A percentile compares a stretch with the other conserved stretches of the same genome.
Conservation (phyloP, 2,329 filamentous ascomycete genomes). For the Colletotrichum falcatum region DNA sequence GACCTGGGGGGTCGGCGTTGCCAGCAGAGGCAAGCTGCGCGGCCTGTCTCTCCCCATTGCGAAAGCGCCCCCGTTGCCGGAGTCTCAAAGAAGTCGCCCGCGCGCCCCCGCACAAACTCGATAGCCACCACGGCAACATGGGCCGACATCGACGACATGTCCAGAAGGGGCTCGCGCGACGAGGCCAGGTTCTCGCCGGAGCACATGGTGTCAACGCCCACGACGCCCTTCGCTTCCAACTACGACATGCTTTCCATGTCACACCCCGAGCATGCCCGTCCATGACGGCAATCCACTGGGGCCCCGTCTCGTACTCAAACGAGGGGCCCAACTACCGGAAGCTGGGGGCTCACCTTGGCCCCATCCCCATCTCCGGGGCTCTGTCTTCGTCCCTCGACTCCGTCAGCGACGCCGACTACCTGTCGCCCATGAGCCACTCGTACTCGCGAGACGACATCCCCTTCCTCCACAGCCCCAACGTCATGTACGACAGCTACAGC, state of each 20-base stretch:
- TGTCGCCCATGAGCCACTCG: constrained; percentile 69
- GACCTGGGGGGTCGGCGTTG: constrained; percentile 96
- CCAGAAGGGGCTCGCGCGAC: constrained; percentile 50
- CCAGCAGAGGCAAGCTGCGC: constrained; percentile 92
- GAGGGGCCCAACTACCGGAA: constrained; percentile 60
- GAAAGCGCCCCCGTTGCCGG: constrained; percentile 68
- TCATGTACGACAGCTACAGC: constrained; percentile 69
- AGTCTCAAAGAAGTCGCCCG: constrained; percentile 60
- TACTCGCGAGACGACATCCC: constrained; percentile 66
- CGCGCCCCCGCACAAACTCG: constrained; percentile 61
- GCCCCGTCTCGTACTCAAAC: constrained; percentile 59
- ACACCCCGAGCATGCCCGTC: constrained; percentile 57
- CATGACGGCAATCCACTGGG: constrained; percentile 57
- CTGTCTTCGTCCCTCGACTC: constrained; percentile 69
- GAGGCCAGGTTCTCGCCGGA: constrained; percentile 53
- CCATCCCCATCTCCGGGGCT: constrained; percentile 60
- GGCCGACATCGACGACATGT: constrained; percentile 53
- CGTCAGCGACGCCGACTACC: constrained; percentile 72
- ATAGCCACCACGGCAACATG: constrained; percentile 54
- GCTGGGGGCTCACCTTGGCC: constrained; percentile 52
- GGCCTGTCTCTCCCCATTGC: constrained; percentile 83
- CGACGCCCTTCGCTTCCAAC: constrained; percentile 52
- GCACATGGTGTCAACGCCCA: constrained; percentile 58
- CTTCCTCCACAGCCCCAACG: constrained; percentile 63
- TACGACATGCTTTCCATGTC: constrained; percentile 66